A percentile compares a stretch with the other conserved stretches of the same genome.
Evolutionary conservation across 108 stramenopile genomes (phyloP).

Genomic region (Cyclotella atomus): DNA sequence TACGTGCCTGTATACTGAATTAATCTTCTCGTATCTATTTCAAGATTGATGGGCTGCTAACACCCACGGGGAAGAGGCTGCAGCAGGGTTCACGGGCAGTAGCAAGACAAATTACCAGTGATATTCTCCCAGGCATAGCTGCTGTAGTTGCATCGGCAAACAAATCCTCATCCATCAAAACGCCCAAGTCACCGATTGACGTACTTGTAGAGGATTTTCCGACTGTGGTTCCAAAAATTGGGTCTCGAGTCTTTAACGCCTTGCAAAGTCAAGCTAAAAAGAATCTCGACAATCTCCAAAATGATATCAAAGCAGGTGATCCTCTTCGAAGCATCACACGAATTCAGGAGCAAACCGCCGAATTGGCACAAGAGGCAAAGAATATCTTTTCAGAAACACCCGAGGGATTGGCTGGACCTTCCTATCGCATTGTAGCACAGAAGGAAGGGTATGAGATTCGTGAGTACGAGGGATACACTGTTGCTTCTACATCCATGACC

Average conservation of each 20-base stretch:
- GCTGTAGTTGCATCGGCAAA: constrained; percentile 24
- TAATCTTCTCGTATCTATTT: not conserved
- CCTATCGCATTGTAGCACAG: constrained; percentile 64
- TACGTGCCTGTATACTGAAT: too few species aligned
- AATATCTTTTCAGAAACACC: constrained; percentile 86
- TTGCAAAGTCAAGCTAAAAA: constrained; percentile 71
- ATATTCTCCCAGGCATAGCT: constrained; percentile 77
- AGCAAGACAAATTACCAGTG: constrained; percentile 78
- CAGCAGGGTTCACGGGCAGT: constrained; percentile 85
- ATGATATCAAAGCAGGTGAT: constrained; percentile 67
- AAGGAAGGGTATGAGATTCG: constrained; percentile 84
- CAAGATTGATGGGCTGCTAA: constrained; percentile 83
- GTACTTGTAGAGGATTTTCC: constrained; percentile 43
- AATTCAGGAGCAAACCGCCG: constrained; percentile 68
- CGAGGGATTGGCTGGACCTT: constrained; percentile 77
- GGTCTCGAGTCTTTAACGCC: constrained; percentile 67
- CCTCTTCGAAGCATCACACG: constrained; percentile 69
- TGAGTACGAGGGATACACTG: constrained; percentile 79
- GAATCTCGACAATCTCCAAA: constrained; percentile 67
- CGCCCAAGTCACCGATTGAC: constrained; percentile 41
- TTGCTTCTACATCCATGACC: constrained; percentile 70
- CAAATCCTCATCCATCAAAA: constrained; percentile 17
- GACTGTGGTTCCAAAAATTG: constrained; percentile 64
- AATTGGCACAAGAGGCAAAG: constrained; percentile 67
- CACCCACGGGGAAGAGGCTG: constrained; percentile 71